Conservation (phyloP, 345 rosid species). For the Gossypium arboreum region DNA sequence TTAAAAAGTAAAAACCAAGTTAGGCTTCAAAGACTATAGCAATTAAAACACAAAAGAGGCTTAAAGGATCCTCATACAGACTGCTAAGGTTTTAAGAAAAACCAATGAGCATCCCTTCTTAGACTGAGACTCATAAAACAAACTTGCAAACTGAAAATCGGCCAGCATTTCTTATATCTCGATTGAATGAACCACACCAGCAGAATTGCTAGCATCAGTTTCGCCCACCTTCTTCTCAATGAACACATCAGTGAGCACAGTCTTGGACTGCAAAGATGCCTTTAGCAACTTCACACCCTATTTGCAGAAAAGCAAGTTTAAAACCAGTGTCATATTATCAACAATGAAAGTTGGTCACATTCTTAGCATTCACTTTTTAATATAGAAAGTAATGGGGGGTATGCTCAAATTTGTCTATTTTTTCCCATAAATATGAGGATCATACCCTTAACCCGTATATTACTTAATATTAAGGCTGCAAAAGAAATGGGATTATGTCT, state of each 20-base stretch:
- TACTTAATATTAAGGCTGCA: background rate
- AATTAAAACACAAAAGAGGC: too few relatives aligned
- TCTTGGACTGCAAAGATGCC: conserved; percentile 5
- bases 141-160: background rate
- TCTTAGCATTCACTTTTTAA: background rate
- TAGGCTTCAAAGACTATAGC: too few relatives aligned
- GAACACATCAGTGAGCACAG: background rate
- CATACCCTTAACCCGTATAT: too few relatives aligned
- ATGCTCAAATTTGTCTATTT: too few relatives aligned
- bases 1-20: too few relatives aligned
- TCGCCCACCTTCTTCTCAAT: background rate
- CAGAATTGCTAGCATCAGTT: background rate
- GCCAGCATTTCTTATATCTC: background rate
- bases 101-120: background rate
- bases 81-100: too few relatives aligned
- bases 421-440: background rate
- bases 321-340: background rate
- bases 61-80: too few relatives aligned
- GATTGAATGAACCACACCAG: background rate
- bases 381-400: background rate
- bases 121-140: background rate
- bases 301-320: background rate
- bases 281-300: conserved; percentile 10
- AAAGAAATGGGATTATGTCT: background rate
- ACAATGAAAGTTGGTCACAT: background rate